Percentiles rank a stretch among this genome's conserved stretches.
These are phyloP conservation scores for Eleusine indica DNA, from an alignment of 176 grass and related monocot species.

Conservation along the genomic window DNA sequence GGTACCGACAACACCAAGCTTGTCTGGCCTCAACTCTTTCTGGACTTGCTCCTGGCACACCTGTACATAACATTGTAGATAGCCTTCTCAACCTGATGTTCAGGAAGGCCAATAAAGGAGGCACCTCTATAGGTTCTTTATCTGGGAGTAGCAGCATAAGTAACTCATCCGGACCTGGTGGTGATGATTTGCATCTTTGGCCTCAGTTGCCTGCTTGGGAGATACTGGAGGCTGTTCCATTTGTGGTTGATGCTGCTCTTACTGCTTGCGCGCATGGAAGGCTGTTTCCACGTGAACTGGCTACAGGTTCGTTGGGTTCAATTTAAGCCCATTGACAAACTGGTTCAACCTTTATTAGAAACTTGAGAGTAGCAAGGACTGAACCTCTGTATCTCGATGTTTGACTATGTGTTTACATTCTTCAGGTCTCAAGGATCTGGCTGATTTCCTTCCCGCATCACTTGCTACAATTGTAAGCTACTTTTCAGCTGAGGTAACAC, in stretches of 20 bases:
- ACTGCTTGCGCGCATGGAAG: conserved; percentile 96
- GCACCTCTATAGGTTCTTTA: conserved; percentile 61
- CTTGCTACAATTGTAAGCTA: conserved; percentile 92
- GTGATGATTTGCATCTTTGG: conserved; percentile 71
- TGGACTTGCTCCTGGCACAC: conserved; percentile 81
- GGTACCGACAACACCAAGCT: conserved; percentile 96
- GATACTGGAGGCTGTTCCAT: conserved; percentile 95
- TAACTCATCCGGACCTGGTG: conserved; percentile 63
- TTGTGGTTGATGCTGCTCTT: conserved; percentile 97
- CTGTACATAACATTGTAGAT: conserved; percentile 86
- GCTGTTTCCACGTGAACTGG: conserved; percentile 84
- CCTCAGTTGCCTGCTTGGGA: conserved; percentile 96
- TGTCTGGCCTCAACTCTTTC: conserved; percentile 97
- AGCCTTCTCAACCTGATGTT: conserved; percentile 94
- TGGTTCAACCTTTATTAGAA: conserved; percentile 22
- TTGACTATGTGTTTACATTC: conserved; percentile 29
- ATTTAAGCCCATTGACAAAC: conserved; percentile 20
- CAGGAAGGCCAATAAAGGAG: conserved; percentile 74
- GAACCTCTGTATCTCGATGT: background rate
- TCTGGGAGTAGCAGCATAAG: conserved; percentile 90
- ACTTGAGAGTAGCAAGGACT: conserved; percentile 18
- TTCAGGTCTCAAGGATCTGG: conserved; percentile 92
- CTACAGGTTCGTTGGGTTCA: conserved; percentile 71
- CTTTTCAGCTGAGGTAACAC: conserved; percentile 95
- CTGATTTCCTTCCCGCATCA: conserved; percentile 89